A percentile compares a stretch with the other conserved stretches of the same genome.
Conservation (phyloP, 2,329 filamentous ascomycete genomes). For the Tympanopsis confertula region DNA sequence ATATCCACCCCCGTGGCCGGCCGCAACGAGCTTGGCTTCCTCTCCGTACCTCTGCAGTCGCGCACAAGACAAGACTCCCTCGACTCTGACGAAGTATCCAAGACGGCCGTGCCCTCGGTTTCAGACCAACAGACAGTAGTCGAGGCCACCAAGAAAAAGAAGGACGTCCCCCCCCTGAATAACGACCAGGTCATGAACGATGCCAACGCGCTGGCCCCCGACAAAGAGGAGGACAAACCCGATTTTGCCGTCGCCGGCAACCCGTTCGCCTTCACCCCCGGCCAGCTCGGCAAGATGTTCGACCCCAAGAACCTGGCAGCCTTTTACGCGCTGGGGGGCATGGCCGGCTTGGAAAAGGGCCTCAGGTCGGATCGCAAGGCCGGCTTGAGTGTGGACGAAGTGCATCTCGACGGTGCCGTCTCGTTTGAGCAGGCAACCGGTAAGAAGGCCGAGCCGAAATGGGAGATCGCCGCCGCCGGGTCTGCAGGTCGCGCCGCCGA, state of each 20-base stretch:
- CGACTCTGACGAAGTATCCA: slow-evolving; percentile 51
- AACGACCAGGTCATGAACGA: slow-evolving; percentile 47
- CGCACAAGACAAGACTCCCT: slow-evolving; percentile 59
- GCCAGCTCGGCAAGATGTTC: slow-evolving; percentile 75
- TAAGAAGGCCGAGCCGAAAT: slow-evolving; percentile 10
- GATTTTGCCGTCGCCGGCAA: slow-evolving; percentile 65
- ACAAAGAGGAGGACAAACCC: slow-evolving; percentile 55
- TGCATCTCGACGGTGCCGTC: slow-evolving; percentile 48
- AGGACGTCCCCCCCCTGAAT: slow-evolving; percentile 3
- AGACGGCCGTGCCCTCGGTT: slow-evolving; percentile 33
- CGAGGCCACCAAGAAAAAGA: too few species aligned
- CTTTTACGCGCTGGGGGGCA: slow-evolving; percentile 69
- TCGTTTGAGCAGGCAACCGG: slow-evolving; percentile 60
- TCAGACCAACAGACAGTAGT: slow-evolving; percentile 55
- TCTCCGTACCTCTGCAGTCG: slow-evolving; percentile 51
- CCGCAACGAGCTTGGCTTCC: slow-evolving; percentile 35
- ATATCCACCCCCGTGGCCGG: slow-evolving; percentile 48
- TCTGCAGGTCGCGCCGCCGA: slow-evolving; percentile 4
- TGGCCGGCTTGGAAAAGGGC: slow-evolving; percentile 68
- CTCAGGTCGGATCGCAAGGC: slow-evolving; percentile 60
- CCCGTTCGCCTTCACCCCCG: slow-evolving; percentile 74
- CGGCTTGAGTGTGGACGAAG: slow-evolving; percentile 70
- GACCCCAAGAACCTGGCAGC: slow-evolving; percentile 80
- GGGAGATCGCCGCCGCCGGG: slow-evolving; percentile 4
- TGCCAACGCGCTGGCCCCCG: slow-evolving; percentile 60